A percentile compares a stretch with the other conserved stretches of the same genome.
Conservation (phyloP, 176 grass and related monocot genomes). For the Rhynchospora tenuis region DNA sequence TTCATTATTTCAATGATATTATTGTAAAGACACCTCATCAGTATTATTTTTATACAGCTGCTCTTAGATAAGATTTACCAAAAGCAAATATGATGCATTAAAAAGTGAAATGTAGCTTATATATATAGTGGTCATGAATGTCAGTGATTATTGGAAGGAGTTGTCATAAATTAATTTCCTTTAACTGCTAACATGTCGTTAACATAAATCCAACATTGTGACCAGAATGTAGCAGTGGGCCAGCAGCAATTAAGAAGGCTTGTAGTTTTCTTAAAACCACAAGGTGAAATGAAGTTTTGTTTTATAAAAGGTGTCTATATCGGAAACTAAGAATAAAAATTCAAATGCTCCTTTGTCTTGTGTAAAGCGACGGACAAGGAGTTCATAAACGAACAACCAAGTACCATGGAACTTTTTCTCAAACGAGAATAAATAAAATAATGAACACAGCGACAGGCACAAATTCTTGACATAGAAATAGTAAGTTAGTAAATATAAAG, state of each 20-base stretch:
- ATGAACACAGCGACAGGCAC: background rate
- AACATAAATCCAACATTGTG: background rate
- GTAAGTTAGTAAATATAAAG: background rate
- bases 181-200: background rate
- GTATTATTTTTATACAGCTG: background rate
- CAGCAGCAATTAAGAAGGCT: background rate
- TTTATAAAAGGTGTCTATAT: background rate
- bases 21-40: background rate
- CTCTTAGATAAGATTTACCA: slow-evolving; percentile 1
- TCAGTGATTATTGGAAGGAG: background rate
- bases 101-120: background rate
- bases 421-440: background rate
- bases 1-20: slow-evolving; percentile 14
- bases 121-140: background rate
- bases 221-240: slow-evolving; percentile 1
- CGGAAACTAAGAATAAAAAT: background rate
- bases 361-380: no score
- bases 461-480: background rate
- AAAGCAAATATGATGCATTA: background rate
- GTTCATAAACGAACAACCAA: background rate
- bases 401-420: background rate
- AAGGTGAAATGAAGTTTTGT: background rate
- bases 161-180: background rate
- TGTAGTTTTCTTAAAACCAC: background rate
- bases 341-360: background rate